phyloP scores from a whole-genome alignment of 176 grass and related monocot species.

The Phyllostachys edulis region DNA sequence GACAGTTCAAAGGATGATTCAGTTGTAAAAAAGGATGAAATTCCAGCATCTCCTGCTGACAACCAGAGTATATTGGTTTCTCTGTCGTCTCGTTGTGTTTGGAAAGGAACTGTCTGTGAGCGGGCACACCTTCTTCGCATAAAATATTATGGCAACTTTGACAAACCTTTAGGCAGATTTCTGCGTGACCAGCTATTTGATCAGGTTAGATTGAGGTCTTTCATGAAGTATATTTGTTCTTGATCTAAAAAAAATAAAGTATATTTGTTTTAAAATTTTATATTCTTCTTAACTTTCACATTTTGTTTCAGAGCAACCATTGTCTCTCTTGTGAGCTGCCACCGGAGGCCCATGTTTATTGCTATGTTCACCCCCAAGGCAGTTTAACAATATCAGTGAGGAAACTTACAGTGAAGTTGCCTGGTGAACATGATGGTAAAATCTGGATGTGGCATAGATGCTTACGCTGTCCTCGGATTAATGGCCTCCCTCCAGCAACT shows the following conservation, averaged over 20 bases:
- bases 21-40: conserved; percentile 56
- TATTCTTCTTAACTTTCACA: conserved; percentile 26
- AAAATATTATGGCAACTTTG: conserved; percentile 94
- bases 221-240: neutral
- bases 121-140: conserved; percentile 82
- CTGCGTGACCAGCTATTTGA: conserved; percentile 91
- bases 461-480: conserved; percentile 68
- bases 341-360: conserved; percentile 91
- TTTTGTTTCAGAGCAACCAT: conserved; percentile 62
- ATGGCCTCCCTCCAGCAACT: conserved; percentile 82
- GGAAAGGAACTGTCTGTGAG: conserved; percentile 87
- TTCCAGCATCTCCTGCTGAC: conserved; percentile 75
- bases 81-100: conserved; percentile 79
- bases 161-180: conserved; percentile 90
- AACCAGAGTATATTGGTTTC: conserved; percentile 99
- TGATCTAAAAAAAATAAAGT: neutral
- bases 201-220: conserved; percentile 65
- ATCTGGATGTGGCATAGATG: conserved; percentile 99
- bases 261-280: neutral
- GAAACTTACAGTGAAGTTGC: conserved; percentile 62
- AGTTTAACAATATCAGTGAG: conserved; percentile 94
- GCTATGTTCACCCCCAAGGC: conserved; percentile 92
- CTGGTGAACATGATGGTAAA: conserved; percentile 77
- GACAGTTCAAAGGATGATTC: conserved; percentile 34
- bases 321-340: conserved; percentile 83